A percentile compares a stretch with the other conserved stretches of the same genome.
phyloP scores from a whole-genome alignment of 2,329 filamentous ascomycete species.

The Lachnellula hyalina region DNA sequence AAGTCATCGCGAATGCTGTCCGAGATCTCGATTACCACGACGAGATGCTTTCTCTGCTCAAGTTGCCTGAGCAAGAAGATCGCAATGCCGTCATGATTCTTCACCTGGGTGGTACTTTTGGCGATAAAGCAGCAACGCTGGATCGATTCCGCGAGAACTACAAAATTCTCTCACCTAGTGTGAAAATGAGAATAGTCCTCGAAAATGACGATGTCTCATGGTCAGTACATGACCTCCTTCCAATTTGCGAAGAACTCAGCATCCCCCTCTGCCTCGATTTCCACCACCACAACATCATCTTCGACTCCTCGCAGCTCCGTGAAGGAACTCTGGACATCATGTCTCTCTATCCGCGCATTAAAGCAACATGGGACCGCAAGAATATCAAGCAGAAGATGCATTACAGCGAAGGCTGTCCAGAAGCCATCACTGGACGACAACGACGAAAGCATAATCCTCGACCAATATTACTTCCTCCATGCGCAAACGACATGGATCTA shows the following conservation, averaged over 20 bases:
- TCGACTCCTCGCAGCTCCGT: constrained; percentile 65
- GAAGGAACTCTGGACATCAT: constrained; percentile 84
- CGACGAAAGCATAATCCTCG: constrained; percentile 80
- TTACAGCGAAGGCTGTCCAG: constrained; percentile 75
- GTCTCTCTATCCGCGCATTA: constrained; percentile 68
- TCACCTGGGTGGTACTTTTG: constrained; percentile 88
- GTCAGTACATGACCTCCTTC: constrained; percentile 86
- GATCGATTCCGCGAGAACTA: constrained; percentile 51
- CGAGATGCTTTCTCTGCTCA: constrained; percentile 73
- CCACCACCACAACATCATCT: constrained; percentile 94
- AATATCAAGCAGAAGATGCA: constrained; percentile 93
- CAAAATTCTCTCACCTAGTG: constrained; percentile 53
- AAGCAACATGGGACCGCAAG: constrained; percentile 78
- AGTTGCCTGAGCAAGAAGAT: constrained; percentile 70
- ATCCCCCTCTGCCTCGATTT: constrained; percentile 90
- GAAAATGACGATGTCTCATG: constrained; percentile 94
- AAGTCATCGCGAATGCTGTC: constrained; percentile 71
- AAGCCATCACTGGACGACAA: constrained; percentile 72
- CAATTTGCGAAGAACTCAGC: constrained; percentile 87
- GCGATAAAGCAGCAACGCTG: constrained; percentile 55
- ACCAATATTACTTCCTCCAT: constrained; percentile 76
- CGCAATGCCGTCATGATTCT: constrained; percentile 90
- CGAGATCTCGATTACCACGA: constrained; percentile 85
- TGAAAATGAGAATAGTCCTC: constrained; percentile 78
- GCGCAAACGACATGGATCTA: constrained; percentile 78